A percentile compares a stretch with the other conserved stretches of the same genome.
Conservation (phyloP, 768 basidiomycete genomes). For the Boletus patriciae region DNA sequence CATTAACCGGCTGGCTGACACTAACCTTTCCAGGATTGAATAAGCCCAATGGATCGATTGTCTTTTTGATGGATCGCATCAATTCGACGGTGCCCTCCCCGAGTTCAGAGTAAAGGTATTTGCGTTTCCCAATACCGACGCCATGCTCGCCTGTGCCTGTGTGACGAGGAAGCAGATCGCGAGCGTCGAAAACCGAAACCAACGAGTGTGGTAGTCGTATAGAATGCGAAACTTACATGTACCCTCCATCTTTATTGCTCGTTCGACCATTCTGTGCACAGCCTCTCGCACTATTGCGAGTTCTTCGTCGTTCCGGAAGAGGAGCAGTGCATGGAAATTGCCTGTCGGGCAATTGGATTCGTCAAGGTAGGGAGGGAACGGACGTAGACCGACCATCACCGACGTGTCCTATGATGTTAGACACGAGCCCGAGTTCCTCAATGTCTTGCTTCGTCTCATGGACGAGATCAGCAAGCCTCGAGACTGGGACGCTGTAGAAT, state of each 20-base stretch:
- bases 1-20: neutral
- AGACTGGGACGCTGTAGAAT: constrained; percentile 55
- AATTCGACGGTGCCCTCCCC: constrained; percentile 79
- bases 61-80: constrained; percentile 79
- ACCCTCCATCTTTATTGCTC: constrained; percentile 70
- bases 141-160: constrained; percentile 82
- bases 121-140: constrained; percentile 81
- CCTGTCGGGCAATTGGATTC: constrained; percentile 27
- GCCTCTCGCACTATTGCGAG: constrained; percentile 40
- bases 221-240: constrained; percentile 50
- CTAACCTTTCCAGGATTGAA: constrained; percentile 86
- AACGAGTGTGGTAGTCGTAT: neutral
- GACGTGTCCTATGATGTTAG: constrained; percentile 73
- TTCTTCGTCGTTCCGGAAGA: constrained; percentile 62
- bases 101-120: constrained; percentile 79
- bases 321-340: constrained; percentile 51
- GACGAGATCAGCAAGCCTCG: constrained; percentile 62
- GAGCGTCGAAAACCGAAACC: neutral
- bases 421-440: constrained; percentile 50
- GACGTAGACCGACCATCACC: constrained; percentile 54
- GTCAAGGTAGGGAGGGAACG: neutral
- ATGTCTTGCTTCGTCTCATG: constrained; percentile 74
- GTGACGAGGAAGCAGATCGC: neutral
- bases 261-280: constrained; percentile 61
- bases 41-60: constrained; percentile 70